Conservation (phyloP, 441 rosid species). For the Gossypium aridum region DNA sequence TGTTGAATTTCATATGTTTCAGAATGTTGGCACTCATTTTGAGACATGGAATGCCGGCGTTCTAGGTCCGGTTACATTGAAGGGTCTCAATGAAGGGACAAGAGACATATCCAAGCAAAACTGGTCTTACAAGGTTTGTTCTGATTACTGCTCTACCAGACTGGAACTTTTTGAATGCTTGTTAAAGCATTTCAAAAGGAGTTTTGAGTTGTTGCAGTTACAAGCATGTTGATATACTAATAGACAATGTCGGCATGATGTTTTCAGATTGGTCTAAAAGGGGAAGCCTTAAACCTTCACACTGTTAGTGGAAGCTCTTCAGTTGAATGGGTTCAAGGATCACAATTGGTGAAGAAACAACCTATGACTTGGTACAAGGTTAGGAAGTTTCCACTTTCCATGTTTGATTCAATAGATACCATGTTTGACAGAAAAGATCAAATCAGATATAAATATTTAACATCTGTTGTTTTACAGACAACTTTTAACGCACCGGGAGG, state of each 20-base stretch:
- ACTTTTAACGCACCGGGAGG: conserved; percentile 45
- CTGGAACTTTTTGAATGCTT: not conserved
- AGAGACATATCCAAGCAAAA: conserved; percentile 60
- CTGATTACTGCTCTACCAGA: not conserved
- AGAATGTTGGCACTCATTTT: conserved; percentile 45
- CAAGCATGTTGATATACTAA: not conserved
- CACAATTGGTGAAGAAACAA: conserved; percentile 36
- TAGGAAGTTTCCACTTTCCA: conserved; percentile 14
- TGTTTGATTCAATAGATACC: not conserved
- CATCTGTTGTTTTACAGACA: conserved; percentile 25
- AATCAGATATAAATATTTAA: not conserved
- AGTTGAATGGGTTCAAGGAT: conserved; percentile 52
- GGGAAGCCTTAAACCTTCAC: conserved; percentile 46
- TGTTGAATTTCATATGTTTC: conserved; percentile 12
- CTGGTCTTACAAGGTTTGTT: conserved; percentile 62
- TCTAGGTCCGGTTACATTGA: conserved; percentile 50
- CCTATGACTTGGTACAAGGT: conserved; percentile 78
- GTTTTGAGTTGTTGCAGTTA: not conserved
- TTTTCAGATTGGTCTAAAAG: conserved; percentile 49
- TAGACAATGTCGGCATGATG: not conserved
- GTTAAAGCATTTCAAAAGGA: not conserved
- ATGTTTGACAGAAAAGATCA: not conserved
- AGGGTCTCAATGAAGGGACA: conserved; percentile 50
- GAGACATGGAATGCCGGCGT: conserved; percentile 60
- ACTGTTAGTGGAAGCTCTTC: conserved; percentile 40